A percentile compares a stretch with the other conserved stretches of the same genome.
These are phyloP conservation scores for Cordia subcordata DNA, from an alignment of 257 asterid genomes.

Conservation along the genomic window DNA sequence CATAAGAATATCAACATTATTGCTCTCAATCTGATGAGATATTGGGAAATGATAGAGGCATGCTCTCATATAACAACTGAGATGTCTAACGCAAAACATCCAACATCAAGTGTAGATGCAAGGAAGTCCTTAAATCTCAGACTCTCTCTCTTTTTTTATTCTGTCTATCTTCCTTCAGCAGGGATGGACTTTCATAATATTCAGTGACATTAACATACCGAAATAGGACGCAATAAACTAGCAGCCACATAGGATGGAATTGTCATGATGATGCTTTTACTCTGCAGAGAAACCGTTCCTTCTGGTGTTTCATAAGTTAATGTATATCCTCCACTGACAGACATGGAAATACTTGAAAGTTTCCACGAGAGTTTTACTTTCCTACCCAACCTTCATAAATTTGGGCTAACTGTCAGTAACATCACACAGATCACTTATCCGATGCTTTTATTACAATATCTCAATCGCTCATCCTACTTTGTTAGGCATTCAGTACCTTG, in stretches of 20 bases:
- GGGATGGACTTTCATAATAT: background rate
- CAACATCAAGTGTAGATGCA: too few species aligned
- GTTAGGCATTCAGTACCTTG: constrained; percentile 37
- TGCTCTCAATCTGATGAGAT: too few species aligned
- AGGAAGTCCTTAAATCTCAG: too few species aligned
- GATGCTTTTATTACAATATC: too few species aligned
- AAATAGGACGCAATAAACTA: constrained; percentile 68
- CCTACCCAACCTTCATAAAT: constrained; percentile 59
- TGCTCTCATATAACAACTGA: too few species aligned
- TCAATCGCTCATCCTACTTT: background rate
- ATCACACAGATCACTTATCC: too few species aligned
- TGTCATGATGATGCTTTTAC: constrained; percentile 77
- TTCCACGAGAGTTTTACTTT: constrained; percentile 87
- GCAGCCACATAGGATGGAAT: constrained; percentile 85
- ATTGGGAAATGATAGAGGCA: too few species aligned
- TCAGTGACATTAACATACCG: constrained; percentile 49
- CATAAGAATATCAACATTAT: background rate
- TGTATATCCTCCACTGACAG: constrained; percentile 55
- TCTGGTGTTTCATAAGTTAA: constrained; percentile 82
- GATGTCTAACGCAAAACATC: too few species aligned
- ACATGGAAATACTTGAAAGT: constrained; percentile 53
- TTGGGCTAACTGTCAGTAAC: constrained; percentile 4
- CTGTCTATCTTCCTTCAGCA: too few species aligned
- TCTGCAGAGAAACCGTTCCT: constrained; percentile 62
- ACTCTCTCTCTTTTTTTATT: too few species aligned